phyloP scores from a whole-genome alignment of 2,329 filamentous ascomycete species.

The Alternaria alternata region DNA sequence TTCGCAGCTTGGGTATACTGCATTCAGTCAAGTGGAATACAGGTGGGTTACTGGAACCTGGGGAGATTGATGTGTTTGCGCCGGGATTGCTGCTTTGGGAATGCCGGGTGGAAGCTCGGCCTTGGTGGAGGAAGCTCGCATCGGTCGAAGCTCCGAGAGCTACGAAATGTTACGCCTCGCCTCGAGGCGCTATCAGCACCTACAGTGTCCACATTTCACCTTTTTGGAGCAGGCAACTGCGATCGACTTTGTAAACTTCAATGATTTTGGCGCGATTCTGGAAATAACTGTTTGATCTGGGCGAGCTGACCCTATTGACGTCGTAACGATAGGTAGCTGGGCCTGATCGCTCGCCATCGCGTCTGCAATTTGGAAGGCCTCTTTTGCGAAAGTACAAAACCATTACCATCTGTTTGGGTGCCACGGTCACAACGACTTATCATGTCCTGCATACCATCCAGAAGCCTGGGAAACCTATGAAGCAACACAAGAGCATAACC shows the following conservation, averaged over 20 bases:
- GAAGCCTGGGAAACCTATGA: not conserved
- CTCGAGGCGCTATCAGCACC: not conserved
- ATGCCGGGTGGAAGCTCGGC: conserved; percentile 17
- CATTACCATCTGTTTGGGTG: too few species aligned
- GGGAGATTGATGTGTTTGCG: conserved; percentile 16
- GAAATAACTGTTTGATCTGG: not conserved
- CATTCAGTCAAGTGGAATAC: conserved; percentile 21
- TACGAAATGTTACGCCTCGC: not conserved
- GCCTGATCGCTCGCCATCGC: not conserved
- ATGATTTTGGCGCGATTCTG: too few species aligned
- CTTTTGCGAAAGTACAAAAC: too few species aligned
- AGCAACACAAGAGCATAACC: not conserved
- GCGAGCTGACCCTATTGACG: not conserved
- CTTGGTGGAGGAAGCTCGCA: conserved; percentile 14
- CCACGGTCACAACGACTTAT: too few species aligned
- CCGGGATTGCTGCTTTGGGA: conserved; percentile 33
- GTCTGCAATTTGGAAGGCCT: not conserved
- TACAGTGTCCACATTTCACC: not conserved
- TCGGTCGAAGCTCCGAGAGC: conserved; percentile 26
- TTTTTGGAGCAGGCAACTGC: not conserved
- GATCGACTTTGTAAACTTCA: too few species aligned
- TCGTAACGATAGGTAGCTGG: not conserved
- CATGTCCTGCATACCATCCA: too few species aligned
- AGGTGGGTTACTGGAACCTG: conserved; percentile 3
- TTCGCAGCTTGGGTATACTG: conserved; percentile 25